These are phyloP conservation scores for Agrostemma githago DNA, from an alignment of 148 eudicot species.

Conservation along the genomic window DNA sequence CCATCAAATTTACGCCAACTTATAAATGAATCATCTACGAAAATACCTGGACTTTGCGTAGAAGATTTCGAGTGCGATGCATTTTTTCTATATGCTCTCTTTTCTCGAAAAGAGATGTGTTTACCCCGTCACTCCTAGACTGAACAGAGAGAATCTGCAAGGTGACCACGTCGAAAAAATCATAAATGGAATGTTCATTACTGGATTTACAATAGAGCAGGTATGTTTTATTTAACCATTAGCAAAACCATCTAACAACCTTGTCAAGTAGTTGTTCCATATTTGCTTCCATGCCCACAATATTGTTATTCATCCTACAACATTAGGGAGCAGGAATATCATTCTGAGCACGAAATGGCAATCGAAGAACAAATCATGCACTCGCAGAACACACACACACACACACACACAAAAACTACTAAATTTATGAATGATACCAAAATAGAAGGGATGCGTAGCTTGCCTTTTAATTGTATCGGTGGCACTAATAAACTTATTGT, in stretches of 20 bases:
- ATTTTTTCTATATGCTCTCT: constrained; percentile 94
- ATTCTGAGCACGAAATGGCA: background rate
- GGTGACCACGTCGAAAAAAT: constrained; percentile 19
- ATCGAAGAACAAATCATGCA: background rate
- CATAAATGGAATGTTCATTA: constrained; percentile 3
- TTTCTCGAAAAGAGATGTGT: constrained; percentile 87
- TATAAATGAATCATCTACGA: background rate
- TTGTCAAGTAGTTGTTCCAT: constrained; percentile 97
- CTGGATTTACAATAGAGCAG: background rate
- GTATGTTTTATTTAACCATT: background rate
- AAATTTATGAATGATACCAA: constrained; percentile 3
- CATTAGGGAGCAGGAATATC: constrained; percentile 3
- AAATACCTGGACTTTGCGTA: constrained; percentile 96
- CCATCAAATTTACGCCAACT: background rate
- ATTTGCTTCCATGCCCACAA: constrained; percentile 94
- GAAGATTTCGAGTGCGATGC: constrained; percentile 91
- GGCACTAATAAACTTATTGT: constrained; percentile 97
- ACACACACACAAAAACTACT: background rate
- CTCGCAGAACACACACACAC: background rate
- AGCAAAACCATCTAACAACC: constrained; percentile 41
- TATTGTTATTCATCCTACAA: constrained; percentile 87
- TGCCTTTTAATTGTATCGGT: constrained; percentile 94
- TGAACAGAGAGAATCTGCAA: constrained; percentile 88
- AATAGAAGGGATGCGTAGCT: constrained; percentile 9
- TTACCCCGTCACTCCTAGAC: constrained; percentile 96